phyloP scores from a whole-genome alignment of 73 alveolate genomes.

The Paramecium caudatum region DNA sequence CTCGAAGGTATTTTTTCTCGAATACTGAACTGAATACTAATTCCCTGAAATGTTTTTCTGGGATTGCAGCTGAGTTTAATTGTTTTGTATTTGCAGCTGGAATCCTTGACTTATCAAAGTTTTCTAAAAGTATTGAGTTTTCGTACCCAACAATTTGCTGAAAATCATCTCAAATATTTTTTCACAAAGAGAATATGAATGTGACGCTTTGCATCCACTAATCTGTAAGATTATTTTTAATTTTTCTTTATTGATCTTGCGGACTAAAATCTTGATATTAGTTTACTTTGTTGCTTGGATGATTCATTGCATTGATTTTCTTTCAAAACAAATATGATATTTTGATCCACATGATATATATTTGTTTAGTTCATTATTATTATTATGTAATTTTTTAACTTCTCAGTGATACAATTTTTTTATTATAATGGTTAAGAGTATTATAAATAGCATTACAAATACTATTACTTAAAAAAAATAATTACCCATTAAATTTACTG shows the following conservation, averaged over 20 bases:
- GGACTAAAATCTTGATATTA: background rate
- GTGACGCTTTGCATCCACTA: conserved; percentile 64
- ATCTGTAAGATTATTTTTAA: conserved; percentile 56
- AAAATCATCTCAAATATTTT: conserved; percentile 47
- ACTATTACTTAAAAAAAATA: too few relatives aligned
- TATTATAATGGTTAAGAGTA: too few relatives aligned
- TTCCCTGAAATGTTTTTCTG: conserved; percentile 53
- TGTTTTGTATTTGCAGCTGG: conserved; percentile 9
- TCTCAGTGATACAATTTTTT: too few relatives aligned
- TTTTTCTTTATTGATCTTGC: conserved; percentile 62
- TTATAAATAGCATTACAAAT: too few relatives aligned
- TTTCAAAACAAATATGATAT: conserved; percentile 24
- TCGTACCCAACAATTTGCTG: conserved; percentile 50
- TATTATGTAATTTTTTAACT: too few relatives aligned
- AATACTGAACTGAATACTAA: conserved; percentile 12
- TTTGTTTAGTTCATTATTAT: background rate
- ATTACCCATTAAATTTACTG: too few relatives aligned
- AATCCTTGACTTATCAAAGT: conserved; percentile 33
- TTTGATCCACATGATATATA: conserved; percentile 59
- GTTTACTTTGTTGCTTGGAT: conserved; percentile 35
- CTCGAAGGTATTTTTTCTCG: conserved; percentile 72
- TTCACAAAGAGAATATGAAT: conserved; percentile 43
- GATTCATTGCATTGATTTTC: conserved; percentile 28
- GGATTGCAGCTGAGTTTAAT: conserved; percentile 50
- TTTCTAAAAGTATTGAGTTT: conserved; percentile 40